Evolutionary conservation across 139 green algal species (phyloP).

Genomic region (Pycnococcus provasolii): DNA sequence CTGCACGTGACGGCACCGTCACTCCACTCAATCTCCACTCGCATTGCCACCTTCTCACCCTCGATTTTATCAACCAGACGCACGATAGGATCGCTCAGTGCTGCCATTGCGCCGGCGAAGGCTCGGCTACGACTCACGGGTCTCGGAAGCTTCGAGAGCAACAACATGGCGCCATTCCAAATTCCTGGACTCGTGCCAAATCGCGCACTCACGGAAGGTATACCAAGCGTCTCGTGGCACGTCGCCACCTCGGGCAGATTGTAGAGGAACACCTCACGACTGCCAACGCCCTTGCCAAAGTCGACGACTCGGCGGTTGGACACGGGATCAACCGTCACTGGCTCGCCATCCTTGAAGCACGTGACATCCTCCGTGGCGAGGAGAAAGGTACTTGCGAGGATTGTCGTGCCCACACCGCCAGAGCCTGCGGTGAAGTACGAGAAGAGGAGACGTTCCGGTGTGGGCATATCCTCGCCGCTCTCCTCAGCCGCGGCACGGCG

Average conservation of each 20-base stretch:
- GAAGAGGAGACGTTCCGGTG: conserved; percentile 5
- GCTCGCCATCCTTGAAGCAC: conserved; percentile 4
- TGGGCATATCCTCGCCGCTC: not conserved
- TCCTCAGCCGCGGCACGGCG: not conserved
- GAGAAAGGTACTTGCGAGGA: conserved; percentile 76
- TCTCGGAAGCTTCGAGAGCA: conserved; percentile 56
- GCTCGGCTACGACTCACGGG: conserved; percentile 17
- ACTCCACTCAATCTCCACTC: conserved; percentile 73
- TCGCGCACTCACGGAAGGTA: conserved; percentile 71
- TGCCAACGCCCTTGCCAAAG: conserved; percentile 66
- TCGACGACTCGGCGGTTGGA: conserved; percentile 49
- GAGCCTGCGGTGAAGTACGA: conserved; percentile 51
- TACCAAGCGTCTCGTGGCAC: conserved; percentile 33
- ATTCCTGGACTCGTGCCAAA: conserved; percentile 82
- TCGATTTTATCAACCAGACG: conserved; percentile 56
- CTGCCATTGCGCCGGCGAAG: conserved; percentile 1
- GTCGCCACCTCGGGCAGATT: conserved; percentile 41
- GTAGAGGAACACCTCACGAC: conserved; percentile 25
- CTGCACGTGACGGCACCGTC: conserved; percentile 56
- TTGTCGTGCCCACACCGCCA: conserved; percentile 82
- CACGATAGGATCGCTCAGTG: conserved; percentile 51
- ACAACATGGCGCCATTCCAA: conserved; percentile 89
- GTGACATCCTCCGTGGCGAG: conserved; percentile 31
- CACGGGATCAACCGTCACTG: not conserved
- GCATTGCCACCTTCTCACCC: conserved; percentile 52